phyloP scores from a whole-genome alignment of 2,329 filamentous ascomycete genomes.

The Cadophora sp. region DNA sequence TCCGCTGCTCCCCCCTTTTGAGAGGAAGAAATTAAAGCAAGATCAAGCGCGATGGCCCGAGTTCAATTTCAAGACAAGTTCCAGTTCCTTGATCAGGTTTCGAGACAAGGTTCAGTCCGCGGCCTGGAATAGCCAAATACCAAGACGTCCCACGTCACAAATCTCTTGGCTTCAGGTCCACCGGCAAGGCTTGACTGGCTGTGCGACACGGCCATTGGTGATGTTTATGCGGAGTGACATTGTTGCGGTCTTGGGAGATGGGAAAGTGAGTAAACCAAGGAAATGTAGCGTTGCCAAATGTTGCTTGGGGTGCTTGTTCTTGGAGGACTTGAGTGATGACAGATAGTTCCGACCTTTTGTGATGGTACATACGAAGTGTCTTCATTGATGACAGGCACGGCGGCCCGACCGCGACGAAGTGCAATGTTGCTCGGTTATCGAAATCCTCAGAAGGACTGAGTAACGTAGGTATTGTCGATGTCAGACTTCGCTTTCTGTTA shows the following conservation, averaged over 20 bases:
- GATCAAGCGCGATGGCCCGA: neutral
- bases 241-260: neutral
- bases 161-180: neutral
- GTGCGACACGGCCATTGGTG: neutral
- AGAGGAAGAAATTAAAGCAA: no score
- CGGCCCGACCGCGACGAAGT: no score
- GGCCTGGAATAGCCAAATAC: neutral
- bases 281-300: neutral
- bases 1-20: slow-evolving; percentile 5
- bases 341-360: neutral
- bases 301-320: slow-evolving; percentile 9
- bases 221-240: slow-evolving; percentile 3
- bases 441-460: no score
- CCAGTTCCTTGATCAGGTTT: no score
- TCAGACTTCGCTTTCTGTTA: no score
- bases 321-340: no score
- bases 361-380: no score
- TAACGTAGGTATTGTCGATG: no score
- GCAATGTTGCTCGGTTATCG: no score
- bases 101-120: slow-evolving; percentile 11
- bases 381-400: neutral
- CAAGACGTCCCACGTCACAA: slow-evolving; percentile 16
- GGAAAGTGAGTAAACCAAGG: slow-evolving; percentile 5
- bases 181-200: neutral
- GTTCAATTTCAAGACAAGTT: no score